A percentile compares a stretch with the other conserved stretches of the same genome.
Evolutionary conservation across 768 basidiomycete genomes (phyloP).

Genomic region (Pisolithus marmoratus): DNA sequence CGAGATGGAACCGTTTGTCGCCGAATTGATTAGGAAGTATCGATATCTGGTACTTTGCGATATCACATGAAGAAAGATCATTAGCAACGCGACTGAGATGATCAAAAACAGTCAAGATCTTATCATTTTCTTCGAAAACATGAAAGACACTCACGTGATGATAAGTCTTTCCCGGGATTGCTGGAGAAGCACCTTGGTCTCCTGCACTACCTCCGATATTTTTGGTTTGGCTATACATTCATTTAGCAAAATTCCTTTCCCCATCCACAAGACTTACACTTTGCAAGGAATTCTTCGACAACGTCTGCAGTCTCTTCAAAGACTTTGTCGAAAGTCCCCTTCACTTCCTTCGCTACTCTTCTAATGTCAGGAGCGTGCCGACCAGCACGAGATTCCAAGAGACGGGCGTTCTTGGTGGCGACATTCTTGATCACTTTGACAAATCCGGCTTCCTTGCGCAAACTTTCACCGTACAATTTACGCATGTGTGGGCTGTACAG

Average conservation of each 20-base stretch:
- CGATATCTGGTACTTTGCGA: conserved; percentile 69
- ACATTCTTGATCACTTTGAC: conserved; percentile 97
- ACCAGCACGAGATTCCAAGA: conserved; percentile 72
- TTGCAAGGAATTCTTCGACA: conserved; percentile 89
- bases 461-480: conserved; percentile 87
- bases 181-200: conserved; percentile 86
- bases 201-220: conserved; percentile 86
- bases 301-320: conserved; percentile 90
- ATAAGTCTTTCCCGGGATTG: conserved; percentile 88
- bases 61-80: conserved; percentile 77
- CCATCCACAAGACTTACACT: conserved; percentile 50
- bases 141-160: conserved; percentile 64
- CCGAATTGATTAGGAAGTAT: conserved; percentile 49
- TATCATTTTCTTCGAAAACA: not conserved
- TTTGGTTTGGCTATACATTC: conserved; percentile 66
- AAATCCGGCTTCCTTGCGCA: conserved; percentile 94
- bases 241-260: not conserved
- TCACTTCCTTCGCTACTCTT: conserved; percentile 84
- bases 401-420: conserved; percentile 73
- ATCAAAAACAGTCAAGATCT: not conserved
- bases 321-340: conserved; percentile 92
- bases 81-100: conserved; percentile 64
- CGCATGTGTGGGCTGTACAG: conserved; percentile 89
- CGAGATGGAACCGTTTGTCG: conserved; percentile 71
- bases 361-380: conserved; percentile 78